Evolutionary conservation across 2,329 filamentous ascomycete species (phyloP).

Genomic region (Colletotrichum sp.): DNA sequence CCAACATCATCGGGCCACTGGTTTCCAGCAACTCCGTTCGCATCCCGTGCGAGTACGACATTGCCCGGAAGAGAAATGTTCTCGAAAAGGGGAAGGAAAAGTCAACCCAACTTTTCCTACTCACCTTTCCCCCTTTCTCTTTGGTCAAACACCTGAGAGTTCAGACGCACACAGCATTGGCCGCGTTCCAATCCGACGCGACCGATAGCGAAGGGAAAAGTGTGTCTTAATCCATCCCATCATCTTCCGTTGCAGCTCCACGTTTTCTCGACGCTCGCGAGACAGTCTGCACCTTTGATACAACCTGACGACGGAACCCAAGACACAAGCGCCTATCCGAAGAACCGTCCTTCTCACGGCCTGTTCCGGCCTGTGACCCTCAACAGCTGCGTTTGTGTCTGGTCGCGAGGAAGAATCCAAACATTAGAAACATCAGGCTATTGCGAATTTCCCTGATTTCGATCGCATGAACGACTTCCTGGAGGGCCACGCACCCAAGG

Average conservation of each 20-base stretch:
- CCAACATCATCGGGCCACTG: not conserved
- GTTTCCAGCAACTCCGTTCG: not conserved
- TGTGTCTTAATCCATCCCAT: not conserved
- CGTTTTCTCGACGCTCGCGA: not conserved
- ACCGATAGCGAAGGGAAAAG: not conserved
- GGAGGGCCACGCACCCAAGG: not conserved
- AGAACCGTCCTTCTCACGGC: not conserved
- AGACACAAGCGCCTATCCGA: not conserved
- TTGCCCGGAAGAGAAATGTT: not conserved
- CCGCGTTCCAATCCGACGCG: not conserved
- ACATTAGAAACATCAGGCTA: not conserved
- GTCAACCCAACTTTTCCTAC: not conserved
- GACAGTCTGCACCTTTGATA: not conserved
- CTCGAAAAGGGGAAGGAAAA: not conserved
- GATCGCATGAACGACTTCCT: not conserved
- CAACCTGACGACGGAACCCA: not conserved
- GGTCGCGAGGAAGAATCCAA: not conserved
- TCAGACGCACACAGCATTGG: not conserved
- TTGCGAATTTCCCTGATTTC: not conserved
- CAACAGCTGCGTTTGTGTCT: not conserved
- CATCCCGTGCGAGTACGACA: not conserved
- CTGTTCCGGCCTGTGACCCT: not conserved
- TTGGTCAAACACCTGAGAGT: not conserved
- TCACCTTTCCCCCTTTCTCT: not conserved
- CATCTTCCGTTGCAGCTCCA: not conserved